A percentile compares a stretch with the other conserved stretches of the same genome.
Conservation (phyloP, 352 stramenopile species). For the Pythium rhizo-oryzae region DNA sequence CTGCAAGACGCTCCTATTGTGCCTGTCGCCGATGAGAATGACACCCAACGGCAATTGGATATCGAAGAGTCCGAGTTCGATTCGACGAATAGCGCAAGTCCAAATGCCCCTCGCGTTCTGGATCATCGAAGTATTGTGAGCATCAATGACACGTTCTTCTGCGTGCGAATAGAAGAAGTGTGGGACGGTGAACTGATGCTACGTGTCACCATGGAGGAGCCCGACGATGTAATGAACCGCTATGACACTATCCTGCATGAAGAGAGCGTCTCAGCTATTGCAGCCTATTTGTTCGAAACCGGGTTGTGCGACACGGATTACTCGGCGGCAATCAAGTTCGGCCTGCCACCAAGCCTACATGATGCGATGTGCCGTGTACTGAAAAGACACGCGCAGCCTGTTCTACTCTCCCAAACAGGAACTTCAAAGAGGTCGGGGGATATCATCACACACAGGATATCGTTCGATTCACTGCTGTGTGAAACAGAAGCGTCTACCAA, state of each 20-base stretch:
- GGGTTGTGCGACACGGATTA: constrained; percentile 26
- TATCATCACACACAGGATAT: constrained; percentile 13
- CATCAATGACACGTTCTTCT: constrained; percentile 55
- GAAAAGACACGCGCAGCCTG: constrained; percentile 28
- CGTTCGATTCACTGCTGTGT: constrained; percentile 12
- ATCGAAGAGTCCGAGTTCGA: background rate
- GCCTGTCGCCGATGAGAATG: background rate
- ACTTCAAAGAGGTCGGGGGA: background rate
- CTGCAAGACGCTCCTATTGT: background rate
- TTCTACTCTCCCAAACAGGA: background rate
- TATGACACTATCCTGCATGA: constrained; percentile 40
- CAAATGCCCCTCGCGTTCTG: constrained; percentile 30
- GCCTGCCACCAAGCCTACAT: constrained; percentile 32
- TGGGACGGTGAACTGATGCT: constrained; percentile 71
- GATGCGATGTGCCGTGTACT: constrained; percentile 31
- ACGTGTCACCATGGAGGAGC: constrained; percentile 57
- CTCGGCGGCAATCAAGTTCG: constrained; percentile 31
- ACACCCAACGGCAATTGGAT: background rate
- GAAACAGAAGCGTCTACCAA: background rate
- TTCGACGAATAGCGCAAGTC: background rate
- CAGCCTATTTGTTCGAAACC: constrained; percentile 30
- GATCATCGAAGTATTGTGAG: constrained; percentile 57
- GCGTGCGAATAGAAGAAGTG: constrained; percentile 56
- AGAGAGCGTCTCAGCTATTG: constrained; percentile 38
- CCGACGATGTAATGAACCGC: constrained; percentile 38